Base-by-base conservation (phyloP, 768 basidiomycete species). In the Peribolospora baueri region DNA sequence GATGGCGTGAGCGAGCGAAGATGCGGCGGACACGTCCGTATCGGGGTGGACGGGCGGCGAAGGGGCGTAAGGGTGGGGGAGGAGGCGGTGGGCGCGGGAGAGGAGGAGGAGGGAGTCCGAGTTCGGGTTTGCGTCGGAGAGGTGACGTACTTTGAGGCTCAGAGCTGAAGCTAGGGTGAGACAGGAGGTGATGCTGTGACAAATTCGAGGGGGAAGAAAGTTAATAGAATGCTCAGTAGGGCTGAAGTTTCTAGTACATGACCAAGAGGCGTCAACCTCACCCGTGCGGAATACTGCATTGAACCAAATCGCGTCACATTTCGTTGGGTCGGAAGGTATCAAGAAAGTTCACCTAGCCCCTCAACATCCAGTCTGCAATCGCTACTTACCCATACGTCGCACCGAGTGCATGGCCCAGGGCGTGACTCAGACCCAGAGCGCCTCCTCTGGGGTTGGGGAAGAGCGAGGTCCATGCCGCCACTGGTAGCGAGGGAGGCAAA, bases 161-260 rank as follows among this genome's bases (percentile, higher is more conserved):
- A 62, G 48, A 46, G 54, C 50, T 6, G 48, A 38, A 5, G 56
- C 7, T 8, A 62, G 56, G 38, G 61, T 62, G 13, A 62, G 45
- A 48, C 59, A 60, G 14, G 82, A 83, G 4, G 83, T 83, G 58
- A 83, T 80, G 6, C 82, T 82, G 64, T 85, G 82, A 25, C 81
- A 79, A 55, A 85, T 82, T 25, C 25, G 25, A 25, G 51, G 71
- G 68, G 61, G 82, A 84, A 5, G 58, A 59, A 2, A 7, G 43
- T 7, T 45, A 45, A 45, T 13, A 7, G 13, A 7, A 45, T 13
- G 43, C 43, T 45, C 13, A 13, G 7, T 13, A 45, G 43, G 7
- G 8, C 43, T 45, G 8, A 7, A 7, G 8, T 13, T 45, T 45
- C 43, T 45, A 7, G 8, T 45, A 7, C 43, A 45, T 13, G 8